These are phyloP conservation scores for Aspergillus carlsbadensis DNA, from an alignment of 495 filamentous ascomycete genomes.

Conservation along the genomic window DNA sequence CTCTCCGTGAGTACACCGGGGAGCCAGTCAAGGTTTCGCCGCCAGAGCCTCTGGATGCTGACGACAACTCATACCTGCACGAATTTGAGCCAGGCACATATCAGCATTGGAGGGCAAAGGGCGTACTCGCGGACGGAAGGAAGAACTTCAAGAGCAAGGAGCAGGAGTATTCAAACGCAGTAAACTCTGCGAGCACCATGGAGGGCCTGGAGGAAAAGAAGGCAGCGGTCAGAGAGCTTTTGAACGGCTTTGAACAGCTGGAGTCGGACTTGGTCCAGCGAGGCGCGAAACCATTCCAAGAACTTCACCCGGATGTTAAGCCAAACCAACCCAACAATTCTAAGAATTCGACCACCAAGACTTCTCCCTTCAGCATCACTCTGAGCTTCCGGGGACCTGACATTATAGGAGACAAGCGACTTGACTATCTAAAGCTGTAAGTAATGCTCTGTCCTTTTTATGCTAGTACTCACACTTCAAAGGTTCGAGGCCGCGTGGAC, in stretches of 20 bases:
- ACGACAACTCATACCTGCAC: constrained; percentile 24
- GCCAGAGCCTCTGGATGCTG: constrained; percentile 25
- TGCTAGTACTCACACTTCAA: constrained; percentile 12
- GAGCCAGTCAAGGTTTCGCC: constrained; percentile 13
- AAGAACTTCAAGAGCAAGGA: background rate
- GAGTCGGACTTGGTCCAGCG: constrained; percentile 50
- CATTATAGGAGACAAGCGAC: constrained; percentile 48
- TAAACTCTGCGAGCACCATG: background rate
- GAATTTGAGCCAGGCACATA: background rate
- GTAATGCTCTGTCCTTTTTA: constrained; percentile 8
- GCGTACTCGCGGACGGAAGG: background rate
- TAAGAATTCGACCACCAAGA: background rate
- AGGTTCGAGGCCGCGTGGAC: constrained; percentile 69
- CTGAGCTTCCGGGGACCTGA: constrained; percentile 51
- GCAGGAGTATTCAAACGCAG: constrained; percentile 4
- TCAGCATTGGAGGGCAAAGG: constrained; percentile 3
- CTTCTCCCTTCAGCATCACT: constrained; percentile 39
- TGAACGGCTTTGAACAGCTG: constrained; percentile 50
- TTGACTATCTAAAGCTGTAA: constrained; percentile 57
- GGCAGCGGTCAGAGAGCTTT: constrained; percentile 43
- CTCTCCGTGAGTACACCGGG: constrained; percentile 43
- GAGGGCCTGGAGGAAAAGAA: constrained; percentile 51
- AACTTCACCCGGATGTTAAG: constrained; percentile 58
- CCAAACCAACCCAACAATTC: background rate
- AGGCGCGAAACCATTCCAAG: constrained; percentile 62